These are phyloP conservation scores for Penicillium turbatum DNA, from an alignment of 495 filamentous ascomycete genomes.

Conservation along the genomic window DNA sequence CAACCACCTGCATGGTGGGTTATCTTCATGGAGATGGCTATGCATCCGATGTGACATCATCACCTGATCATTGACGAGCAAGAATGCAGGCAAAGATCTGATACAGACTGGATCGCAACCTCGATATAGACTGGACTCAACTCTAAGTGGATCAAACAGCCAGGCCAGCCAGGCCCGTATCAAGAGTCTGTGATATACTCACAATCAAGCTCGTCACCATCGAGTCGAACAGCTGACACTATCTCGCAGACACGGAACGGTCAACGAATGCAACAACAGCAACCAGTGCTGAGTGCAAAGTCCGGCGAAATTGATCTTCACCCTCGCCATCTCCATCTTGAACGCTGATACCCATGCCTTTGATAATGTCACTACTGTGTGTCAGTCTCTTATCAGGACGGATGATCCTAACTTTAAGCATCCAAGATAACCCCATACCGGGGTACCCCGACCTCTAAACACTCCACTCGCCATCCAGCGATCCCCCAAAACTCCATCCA, in stretches of 20 bases:
- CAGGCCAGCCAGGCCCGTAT: too few species aligned
- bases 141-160: too few species aligned
- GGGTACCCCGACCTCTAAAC: background rate
- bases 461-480: too few species aligned
- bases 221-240: background rate
- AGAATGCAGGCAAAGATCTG: background rate
- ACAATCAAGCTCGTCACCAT: background rate
- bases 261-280: too few species aligned
- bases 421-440: background rate
- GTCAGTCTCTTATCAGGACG: constrained; percentile 3
- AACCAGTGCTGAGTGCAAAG: too few species aligned
- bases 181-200: background rate
- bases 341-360: background rate
- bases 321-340: background rate
- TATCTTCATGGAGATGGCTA: too few species aligned
- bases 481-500: background rate
- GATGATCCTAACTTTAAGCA: constrained; percentile 5
- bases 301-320: background rate
- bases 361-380: constrained; percentile 1
- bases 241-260: too few species aligned
- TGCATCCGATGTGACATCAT: background rate
- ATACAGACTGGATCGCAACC: background rate
- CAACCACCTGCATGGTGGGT: background rate
- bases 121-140: too few species aligned
- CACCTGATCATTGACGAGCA: background rate